Evolutionary conservation across 2,329 filamentous ascomycete genomes (phyloP).

Genomic region (Fusarium sp.): DNA sequence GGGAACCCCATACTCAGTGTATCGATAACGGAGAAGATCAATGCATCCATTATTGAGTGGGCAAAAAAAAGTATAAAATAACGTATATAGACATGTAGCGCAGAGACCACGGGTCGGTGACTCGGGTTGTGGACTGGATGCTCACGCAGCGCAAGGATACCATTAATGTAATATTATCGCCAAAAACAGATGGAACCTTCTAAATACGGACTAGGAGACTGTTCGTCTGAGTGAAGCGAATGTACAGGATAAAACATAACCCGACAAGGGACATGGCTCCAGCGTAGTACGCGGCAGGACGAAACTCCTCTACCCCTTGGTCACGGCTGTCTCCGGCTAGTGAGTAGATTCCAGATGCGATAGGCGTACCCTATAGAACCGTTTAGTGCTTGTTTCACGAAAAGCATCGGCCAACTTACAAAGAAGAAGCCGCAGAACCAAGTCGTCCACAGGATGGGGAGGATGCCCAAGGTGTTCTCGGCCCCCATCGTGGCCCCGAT

Average conservation of each 20-base stretch:
- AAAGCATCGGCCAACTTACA: constrained; percentile 18
- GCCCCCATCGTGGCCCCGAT: constrained; percentile 42
- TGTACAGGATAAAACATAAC: constrained; percentile 18
- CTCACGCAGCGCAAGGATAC: not conserved
- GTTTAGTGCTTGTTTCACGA: not conserved
- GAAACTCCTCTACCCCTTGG: constrained; percentile 10
- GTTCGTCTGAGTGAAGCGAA: constrained; percentile 20
- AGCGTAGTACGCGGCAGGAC: constrained; percentile 35
- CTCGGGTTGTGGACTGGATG: not conserved
- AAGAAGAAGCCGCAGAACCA: constrained; percentile 49
- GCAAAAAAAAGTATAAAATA: not conserved
- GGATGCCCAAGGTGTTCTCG: constrained; percentile 38
- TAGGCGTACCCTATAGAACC: constrained; percentile 31
- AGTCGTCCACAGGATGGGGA: constrained; percentile 46
- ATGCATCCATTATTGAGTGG: not conserved
- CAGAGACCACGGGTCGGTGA: not conserved
- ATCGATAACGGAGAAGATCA: not conserved
- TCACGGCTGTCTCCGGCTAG: not conserved
- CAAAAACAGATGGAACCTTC: not conserved
- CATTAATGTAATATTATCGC: constrained; percentile 1
- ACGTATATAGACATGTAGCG: not conserved
- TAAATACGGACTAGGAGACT: not conserved
- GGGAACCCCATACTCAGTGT: not conserved
- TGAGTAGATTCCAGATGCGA: constrained; percentile 39
- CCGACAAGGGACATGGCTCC: constrained; percentile 32